Percentiles rank a stretch among this genome's conserved stretches.
Conservation (phyloP, 2,329 filamentous ascomycete species). For the Trichoderma hamatum region DNA sequence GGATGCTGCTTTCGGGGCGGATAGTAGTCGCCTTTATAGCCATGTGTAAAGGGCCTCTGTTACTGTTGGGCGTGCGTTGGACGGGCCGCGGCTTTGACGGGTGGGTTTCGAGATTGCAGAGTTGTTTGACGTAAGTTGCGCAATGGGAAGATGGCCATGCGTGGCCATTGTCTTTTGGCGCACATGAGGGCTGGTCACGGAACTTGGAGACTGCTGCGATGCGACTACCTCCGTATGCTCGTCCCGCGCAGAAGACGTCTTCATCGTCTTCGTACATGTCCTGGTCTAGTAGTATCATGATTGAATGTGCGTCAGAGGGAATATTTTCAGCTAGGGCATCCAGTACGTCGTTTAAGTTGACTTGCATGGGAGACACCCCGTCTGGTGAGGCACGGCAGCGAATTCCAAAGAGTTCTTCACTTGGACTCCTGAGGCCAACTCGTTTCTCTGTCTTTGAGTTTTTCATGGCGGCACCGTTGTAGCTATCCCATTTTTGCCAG, state of each 20-base stretch:
- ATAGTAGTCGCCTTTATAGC: conserved; percentile 42
- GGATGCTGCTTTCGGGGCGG: conserved; percentile 26
- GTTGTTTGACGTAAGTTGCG: conserved; percentile 48
- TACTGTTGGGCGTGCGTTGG: neutral
- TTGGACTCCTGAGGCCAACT: conserved; percentile 50
- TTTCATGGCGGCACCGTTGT: conserved; percentile 12
- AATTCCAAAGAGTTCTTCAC: conserved; percentile 49
- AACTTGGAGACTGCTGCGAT: conserved; percentile 65
- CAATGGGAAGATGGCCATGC: conserved; percentile 69
- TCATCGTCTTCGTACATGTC: conserved; percentile 68
- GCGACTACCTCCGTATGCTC: conserved; percentile 66
- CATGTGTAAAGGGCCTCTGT: conserved; percentile 19
- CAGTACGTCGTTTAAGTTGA: conserved; percentile 64
- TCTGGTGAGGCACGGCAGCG: conserved; percentile 54
- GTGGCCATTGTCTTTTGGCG: conserved; percentile 51
- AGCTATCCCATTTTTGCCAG: conserved; percentile 54
- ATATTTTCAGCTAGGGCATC: conserved; percentile 58
- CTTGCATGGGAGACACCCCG: conserved; percentile 50
- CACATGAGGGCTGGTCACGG: conserved; percentile 58
- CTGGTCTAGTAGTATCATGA: conserved; percentile 61
- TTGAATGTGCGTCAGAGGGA: conserved; percentile 60
- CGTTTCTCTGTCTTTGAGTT: conserved; percentile 30
- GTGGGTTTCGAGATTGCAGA: conserved; percentile 38
- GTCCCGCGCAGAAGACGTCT: conserved; percentile 67
- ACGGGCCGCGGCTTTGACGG: neutral